Base-by-base conservation (phyloP, 2,329 filamentous ascomycete genomes). In the Scolecobasidium constrictum region DNA sequence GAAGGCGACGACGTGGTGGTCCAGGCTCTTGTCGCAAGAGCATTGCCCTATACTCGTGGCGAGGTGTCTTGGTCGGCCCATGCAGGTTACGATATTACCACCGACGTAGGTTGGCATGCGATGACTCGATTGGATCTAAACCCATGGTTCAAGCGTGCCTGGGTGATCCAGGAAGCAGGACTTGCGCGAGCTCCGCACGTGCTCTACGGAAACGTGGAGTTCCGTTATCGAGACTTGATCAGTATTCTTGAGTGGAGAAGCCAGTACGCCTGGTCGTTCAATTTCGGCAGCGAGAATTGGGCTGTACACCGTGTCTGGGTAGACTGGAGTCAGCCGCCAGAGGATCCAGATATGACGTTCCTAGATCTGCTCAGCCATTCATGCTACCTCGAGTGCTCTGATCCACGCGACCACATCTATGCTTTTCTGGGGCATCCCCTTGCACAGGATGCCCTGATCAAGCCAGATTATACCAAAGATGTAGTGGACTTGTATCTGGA, bases 381-480 rank as follows among this genome's bases (percentile, higher is more conserved):
- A 16, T 6, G 38, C 5, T 6, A 41, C 23, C 35, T 15, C 21
- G 13, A 15, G n/a, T 9, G n/a, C 15, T 35, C 21, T 6, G 23
- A 35, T 15, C 13, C 19, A 12, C 38, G 23, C n/a, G 38, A 41
- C 18, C 20, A 21, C 9, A 22, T 41, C 20, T 41, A 41, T 22
- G 38, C 38, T 7, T 41, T 41, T 19, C 20, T 41, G 9, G 38
- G 38, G 6, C 23, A 31, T 31, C 26, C 26, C 26, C n/a, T 31
- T 7, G 26, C 26, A 7, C 26, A 31, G 26, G 26, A n/a, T 9
- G 9, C 26, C 9, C 9, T 31, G n/a, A 31, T 31, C 9, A n/a
- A 9, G n/a, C 26, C 26, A n/a, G n/a, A 31, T 31, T 31, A 31
- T n/a, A n/a, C 26, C 26, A 7, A 31, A 31, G 9, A 7, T 9